phyloP scores from a whole-genome alignment of 768 basidiomycete species.

The Daedalea quercina region DNA sequence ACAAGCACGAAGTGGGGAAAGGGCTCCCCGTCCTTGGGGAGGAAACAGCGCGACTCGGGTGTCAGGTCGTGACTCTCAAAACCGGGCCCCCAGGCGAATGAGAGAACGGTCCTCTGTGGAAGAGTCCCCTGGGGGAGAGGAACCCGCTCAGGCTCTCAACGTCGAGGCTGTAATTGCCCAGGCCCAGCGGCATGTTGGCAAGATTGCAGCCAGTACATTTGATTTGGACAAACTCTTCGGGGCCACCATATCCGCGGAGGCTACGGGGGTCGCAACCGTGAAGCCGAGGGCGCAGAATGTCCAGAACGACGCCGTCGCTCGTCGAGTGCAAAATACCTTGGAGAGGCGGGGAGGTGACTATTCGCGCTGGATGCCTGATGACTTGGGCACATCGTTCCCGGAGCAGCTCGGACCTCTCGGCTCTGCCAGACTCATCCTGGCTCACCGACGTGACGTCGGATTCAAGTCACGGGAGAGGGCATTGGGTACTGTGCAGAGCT shows the following conservation, averaged over 20 bases:
- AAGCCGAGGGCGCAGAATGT: too few relatives aligned
- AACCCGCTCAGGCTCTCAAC: too few relatives aligned
- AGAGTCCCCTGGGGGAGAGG: not conserved
- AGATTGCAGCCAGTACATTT: too few relatives aligned
- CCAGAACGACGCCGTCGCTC: constrained; percentile 2
- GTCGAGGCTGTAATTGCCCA: too few relatives aligned
- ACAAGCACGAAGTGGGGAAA: not conserved
- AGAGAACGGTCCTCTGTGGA: not conserved
- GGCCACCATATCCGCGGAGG: not conserved
- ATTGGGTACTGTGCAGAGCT: constrained; percentile 29
- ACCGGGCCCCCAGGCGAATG: too few relatives aligned
- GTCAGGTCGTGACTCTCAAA: not conserved
- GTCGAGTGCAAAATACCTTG: constrained; percentile 22
- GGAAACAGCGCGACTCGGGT: not conserved
- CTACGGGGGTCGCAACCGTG: not conserved
- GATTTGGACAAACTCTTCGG: constrained; percentile 8
- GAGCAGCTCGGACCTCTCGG: constrained; percentile 34
- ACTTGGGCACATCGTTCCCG: constrained; percentile 20
- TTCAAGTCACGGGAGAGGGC: constrained; percentile 33
- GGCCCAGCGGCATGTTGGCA: too few relatives aligned
- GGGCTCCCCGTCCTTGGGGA: not conserved
- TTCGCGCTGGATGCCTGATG: constrained; percentile 32
- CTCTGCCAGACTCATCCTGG: constrained; percentile 37
- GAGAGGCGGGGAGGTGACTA: constrained; percentile 46
- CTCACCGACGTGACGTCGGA: constrained; percentile 35